A percentile compares a stretch with the other conserved stretches of the same genome.
Conservation (phyloP, 192 early-diverging fungal species). For the Phycomyces nitens region DNA sequence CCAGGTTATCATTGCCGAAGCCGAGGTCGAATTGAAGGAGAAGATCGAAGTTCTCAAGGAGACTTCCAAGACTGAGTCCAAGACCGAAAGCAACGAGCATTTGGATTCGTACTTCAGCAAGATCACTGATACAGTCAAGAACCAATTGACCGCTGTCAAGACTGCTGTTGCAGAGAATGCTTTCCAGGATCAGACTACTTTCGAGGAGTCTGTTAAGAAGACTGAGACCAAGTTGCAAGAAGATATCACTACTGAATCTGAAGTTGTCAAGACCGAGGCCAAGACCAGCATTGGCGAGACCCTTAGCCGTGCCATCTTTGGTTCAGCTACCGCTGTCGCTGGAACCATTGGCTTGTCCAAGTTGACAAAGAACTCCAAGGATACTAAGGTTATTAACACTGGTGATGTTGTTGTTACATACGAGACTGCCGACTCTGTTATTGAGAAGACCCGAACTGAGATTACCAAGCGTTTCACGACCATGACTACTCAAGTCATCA, state of each 20-base stretch:
- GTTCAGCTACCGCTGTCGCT: background rate
- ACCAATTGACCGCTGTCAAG: slow-evolving; percentile 14
- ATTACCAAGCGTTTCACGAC: background rate
- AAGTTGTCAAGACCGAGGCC: slow-evolving; percentile 7
- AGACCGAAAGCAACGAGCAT: slow-evolving; percentile 1
- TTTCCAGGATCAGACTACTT: background rate
- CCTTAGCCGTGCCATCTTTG: too few relatives aligned
- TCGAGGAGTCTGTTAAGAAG: slow-evolving; percentile 5
- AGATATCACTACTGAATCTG: slow-evolving; percentile 1
- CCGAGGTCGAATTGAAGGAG: slow-evolving; percentile 13
- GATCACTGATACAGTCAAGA: slow-evolving; percentile 9
- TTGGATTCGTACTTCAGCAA: slow-evolving; percentile 14
- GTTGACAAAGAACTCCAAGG: background rate
- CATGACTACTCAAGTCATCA: background rate
- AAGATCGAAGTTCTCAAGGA: background rate
- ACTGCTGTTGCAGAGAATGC: slow-evolving; percentile 7
- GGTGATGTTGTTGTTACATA: background rate
- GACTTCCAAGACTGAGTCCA: background rate
- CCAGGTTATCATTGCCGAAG: slow-evolving; percentile 2
- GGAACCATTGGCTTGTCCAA: background rate
- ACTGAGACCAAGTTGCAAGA: background rate
- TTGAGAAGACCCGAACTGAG: background rate
- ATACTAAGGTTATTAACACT: slow-evolving; percentile 2
- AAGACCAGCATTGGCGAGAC: background rate
- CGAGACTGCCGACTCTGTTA: background rate